These are phyloP conservation scores for Biscogniauxia sp. DNA, from an alignment of 2,329 filamentous ascomycete genomes.

Conservation along the genomic window DNA sequence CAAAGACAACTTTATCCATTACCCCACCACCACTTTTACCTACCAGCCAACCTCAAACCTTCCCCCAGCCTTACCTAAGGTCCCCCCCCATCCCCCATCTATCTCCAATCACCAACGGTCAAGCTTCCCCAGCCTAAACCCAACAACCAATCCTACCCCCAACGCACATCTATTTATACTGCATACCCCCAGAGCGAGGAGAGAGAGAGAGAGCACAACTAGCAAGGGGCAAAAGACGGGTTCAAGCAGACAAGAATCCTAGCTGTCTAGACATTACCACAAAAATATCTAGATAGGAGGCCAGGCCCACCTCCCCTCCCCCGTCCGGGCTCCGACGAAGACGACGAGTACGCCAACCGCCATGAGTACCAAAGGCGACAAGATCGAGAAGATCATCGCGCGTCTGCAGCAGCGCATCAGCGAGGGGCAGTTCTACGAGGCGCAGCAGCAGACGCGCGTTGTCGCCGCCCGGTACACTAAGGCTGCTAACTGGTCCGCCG, in stretches of 20 bases:
- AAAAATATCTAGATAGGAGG: no score
- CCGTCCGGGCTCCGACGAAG: no score
- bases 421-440: constrained; percentile 95
- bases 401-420: constrained; percentile 81
- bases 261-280: no score
- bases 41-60: not conserved
- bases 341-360: not conserved
- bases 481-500: constrained; percentile 76
- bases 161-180: constrained; percentile 4
- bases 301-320: no score
- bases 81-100: no score
- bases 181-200: not conserved
- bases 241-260: no score
- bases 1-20: not conserved
- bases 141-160: not conserved
- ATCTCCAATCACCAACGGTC: not conserved
- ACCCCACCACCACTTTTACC: not conserved
- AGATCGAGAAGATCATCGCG: constrained; percentile 57
- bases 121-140: not conserved
- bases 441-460: constrained; percentile 95
- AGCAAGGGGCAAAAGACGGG: not conserved
- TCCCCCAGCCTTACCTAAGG: not conserved
- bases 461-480: constrained; percentile 94
- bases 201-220: not conserved
- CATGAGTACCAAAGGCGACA: constrained; percentile 39